Base-by-base conservation (phyloP, 345 rosid genomes). In the Alliaria petiolata region DNA sequence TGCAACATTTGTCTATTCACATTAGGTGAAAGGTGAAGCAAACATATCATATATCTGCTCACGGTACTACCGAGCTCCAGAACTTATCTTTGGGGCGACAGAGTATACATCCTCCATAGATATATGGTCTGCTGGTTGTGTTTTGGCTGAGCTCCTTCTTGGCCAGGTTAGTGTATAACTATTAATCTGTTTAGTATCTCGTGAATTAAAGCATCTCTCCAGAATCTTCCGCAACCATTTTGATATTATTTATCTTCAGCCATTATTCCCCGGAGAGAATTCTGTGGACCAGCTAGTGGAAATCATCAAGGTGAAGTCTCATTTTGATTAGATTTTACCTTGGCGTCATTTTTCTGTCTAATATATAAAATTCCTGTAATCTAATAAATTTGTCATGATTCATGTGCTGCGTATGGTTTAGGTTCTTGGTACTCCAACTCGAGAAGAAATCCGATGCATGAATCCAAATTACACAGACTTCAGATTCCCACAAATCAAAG, bases 111-210 rank as follows among this genome's bases (percentile, higher is more conserved):
- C 90, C 28, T 85, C 97, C 12, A 85, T 90, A 35, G 97, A 90
- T 81, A 90, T 86, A 60, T 90, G 97, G 97, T 90, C 97, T 25
- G 95, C 92, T 73, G 97, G 97, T 62, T 90, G 97, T 84, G 92
- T 88, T 60, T 82, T 90, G 56, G 96, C 96, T 8, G 96, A 90
- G 84, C 93, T 90, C 58, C 93, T 90, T 53, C 81, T 88, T 14
- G 90, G 92, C 50, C 95, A 85, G 87, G 97, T 86, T 72, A 65
- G 83, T 79, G 42, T 61, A 8, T 12, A 8, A 17, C 44, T 8
- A 6, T 25, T 12, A 7, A 40, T 36, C 14, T 47, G 26, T 57
- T n/a, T n/a, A 43, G 12, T 55, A 64, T 36, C 4, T 16, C 52
- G 26, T 30, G 16, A 40, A 39, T 22, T 39, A 38, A 40, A 14